Base-by-base conservation (phyloP, 2,329 filamentous ascomycete species). In the Aquanectria penicillioides region DNA sequence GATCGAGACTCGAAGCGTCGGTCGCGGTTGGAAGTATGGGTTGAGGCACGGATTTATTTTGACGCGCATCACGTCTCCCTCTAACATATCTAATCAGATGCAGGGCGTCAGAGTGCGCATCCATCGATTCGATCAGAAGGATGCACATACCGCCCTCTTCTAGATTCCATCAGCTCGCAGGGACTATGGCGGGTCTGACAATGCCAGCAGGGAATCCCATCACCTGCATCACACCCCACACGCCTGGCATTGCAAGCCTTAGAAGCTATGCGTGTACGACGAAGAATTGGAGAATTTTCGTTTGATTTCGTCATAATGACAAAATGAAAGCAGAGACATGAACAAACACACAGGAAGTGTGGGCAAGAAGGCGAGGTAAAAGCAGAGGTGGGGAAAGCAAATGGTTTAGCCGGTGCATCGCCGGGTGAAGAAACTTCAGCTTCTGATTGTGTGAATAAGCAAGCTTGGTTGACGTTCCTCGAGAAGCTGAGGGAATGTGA, bases 171-270 rank as follows among this genome's bases (percentile, higher is more conserved):
- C 2, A 67, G 31, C 23, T 67, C 59, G 11, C 65, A 67, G 6
- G 54, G 1, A 2, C 48, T 48, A n/a, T 54, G 17, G 1, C 65
- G 59, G 0, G 43, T 62, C 1, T 64, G 65, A n/a, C 65, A 67
- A 23, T 67, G 65, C 65, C 56, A 59, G 13, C 65, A 67, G 2
- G 65, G 65, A 8, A 63, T 57, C 0, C 54, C 63, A 4, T 66
- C 65, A 1, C 37, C 43, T 1, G 63, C 65, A 20, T 67, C 65
- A 26, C 65, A 67, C 37, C 62, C 66, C 4, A 67, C 65, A 1
- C 65, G 65, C 8, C 65, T 48, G 2, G 54, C 36, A 5, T 67
- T 53, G 23, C 65, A 67, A 4, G 65, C 65, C 7, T 67, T 68
- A 10, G 65, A 67, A 20, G 65, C 65, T 3, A 67, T 51, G 0